phyloP scores from a whole-genome alignment of 768 basidiomycete genomes.

The Gloeophyllum trabeum region DNA sequence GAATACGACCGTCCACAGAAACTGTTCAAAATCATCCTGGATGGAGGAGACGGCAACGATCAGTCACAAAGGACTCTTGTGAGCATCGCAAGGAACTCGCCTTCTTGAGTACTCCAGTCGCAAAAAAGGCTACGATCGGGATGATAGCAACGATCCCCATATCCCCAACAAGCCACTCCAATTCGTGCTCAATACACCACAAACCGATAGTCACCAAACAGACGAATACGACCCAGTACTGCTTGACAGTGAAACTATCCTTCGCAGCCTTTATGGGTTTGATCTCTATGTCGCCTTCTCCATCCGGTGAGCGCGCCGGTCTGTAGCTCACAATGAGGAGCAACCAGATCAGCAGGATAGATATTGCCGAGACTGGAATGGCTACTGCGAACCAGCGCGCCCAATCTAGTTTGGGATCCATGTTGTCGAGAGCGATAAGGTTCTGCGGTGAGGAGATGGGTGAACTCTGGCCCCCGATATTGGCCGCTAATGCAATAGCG shows the following conservation, averaged over 20 bases:
- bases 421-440: constrained; percentile 79
- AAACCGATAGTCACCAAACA: constrained; percentile 76
- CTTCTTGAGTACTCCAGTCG: constrained; percentile 89
- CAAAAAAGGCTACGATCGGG: constrained; percentile 89
- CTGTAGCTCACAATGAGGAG: constrained; percentile 77
- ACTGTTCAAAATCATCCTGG: constrained; percentile 92
- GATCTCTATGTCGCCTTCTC: constrained; percentile 73
- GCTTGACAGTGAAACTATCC: constrained; percentile 73
- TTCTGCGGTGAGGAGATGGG: constrained; percentile 99
- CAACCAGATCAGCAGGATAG: constrained; percentile 86
- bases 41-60: constrained; percentile 1
- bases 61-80: neutral
- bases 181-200: constrained; percentile 80
- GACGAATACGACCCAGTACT: constrained; percentile 83
- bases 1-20: constrained; percentile 91
- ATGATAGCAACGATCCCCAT: constrained; percentile 97
- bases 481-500: constrained; percentile 95
- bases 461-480: constrained; percentile 94
- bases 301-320: constrained; percentile 60
- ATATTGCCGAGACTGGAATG: constrained; percentile 79
- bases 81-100: constrained; percentile 23
- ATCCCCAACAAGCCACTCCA: constrained; percentile 75
- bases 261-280: constrained; percentile 73
- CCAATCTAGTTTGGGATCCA: constrained; percentile 86
- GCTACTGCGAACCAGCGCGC: constrained; percentile 89